phyloP scores from a whole-genome alignment of 208 protist species.

The Trypanosoma avium region DNA sequence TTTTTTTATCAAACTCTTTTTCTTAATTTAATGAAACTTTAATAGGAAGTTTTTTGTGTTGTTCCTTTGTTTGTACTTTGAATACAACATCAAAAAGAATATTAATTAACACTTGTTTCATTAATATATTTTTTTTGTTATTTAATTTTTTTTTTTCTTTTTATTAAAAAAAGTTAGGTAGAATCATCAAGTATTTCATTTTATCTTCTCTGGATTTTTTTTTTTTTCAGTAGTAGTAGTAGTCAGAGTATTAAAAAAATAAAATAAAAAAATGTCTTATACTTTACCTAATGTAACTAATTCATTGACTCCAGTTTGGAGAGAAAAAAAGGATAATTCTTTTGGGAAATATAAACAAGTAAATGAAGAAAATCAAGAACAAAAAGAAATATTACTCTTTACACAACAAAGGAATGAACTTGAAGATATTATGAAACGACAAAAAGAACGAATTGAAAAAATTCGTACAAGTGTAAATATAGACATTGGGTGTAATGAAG shows the following conservation, averaged over 20 bases:
- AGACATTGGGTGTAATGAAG: constrained; percentile 12
- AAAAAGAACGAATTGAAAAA: constrained; percentile 23
- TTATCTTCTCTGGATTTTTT: constrained; percentile 11
- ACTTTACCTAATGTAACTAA: neutral
- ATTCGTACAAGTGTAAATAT: constrained; percentile 6
- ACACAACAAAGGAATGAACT: constrained; percentile 11
- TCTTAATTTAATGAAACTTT: no score
- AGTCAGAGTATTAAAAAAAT: no score
- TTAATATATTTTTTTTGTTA: constrained; percentile 8
- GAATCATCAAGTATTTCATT: neutral
- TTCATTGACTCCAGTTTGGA: neutral
- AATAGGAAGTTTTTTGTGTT: no score
- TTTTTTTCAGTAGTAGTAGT: no score
- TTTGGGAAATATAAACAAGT: neutral
- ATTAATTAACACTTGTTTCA: neutral
- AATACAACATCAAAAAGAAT: no score
- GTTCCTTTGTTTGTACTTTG: no score
- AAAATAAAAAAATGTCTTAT: constrained; percentile 17
- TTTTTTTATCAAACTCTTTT: no score
- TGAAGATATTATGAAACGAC: constrained; percentile 3
- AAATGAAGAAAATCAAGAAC: neutral
- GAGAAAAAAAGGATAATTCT: no score
- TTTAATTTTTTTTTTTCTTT: neutral
- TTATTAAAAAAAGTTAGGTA: neutral
- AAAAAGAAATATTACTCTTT: constrained; percentile 10